Evolutionary conservation across 2,329 filamentous ascomycete species (phyloP).

Genomic region (Furcasterigmium sp.): DNA sequence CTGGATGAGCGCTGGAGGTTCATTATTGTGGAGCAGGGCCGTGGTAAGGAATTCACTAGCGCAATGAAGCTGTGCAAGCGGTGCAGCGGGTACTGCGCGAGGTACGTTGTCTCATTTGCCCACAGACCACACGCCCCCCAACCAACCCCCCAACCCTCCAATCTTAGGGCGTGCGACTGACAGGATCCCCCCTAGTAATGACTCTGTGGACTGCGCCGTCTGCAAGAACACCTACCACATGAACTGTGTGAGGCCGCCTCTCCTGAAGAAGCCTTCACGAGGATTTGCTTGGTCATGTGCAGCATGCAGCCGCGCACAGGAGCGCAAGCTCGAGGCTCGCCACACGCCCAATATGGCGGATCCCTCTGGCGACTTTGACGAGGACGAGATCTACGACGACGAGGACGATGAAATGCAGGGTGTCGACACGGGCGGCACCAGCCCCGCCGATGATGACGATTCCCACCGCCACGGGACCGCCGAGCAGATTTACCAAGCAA

Average conservation of each 20-base stretch:
- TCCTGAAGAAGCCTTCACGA: constrained; percentile 92
- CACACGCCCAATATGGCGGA: constrained; percentile 75
- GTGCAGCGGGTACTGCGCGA: constrained; percentile 86
- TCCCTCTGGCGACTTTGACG: constrained; percentile 59
- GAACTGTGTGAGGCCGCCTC: constrained; percentile 88
- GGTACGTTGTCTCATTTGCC: constrained; percentile 44
- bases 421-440: constrained; percentile 55
- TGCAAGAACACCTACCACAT: constrained; percentile 97
- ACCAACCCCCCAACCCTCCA: constrained; percentile 4
- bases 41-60: constrained; percentile 91
- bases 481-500: constrained; percentile 87
- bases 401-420: constrained; percentile 65
- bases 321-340: constrained; percentile 83
- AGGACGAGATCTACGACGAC: constrained; percentile 59
- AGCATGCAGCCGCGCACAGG: constrained; percentile 91
- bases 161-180: constrained; percentile 4
- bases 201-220: constrained; percentile 95
- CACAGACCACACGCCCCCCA: neutral
- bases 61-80: constrained; percentile 95
- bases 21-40: constrained; percentile 88
- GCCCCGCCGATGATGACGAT: constrained; percentile 55
- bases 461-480: constrained; percentile 59
- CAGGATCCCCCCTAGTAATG: constrained; percentile 53
- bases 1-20: constrained; percentile 96
- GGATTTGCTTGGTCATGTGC: constrained; percentile 98